Percentiles rank a stretch among this genome's conserved stretches.
Conservation (phyloP, 345 rosid genomes). For the Odontarrhena argentea region DNA sequence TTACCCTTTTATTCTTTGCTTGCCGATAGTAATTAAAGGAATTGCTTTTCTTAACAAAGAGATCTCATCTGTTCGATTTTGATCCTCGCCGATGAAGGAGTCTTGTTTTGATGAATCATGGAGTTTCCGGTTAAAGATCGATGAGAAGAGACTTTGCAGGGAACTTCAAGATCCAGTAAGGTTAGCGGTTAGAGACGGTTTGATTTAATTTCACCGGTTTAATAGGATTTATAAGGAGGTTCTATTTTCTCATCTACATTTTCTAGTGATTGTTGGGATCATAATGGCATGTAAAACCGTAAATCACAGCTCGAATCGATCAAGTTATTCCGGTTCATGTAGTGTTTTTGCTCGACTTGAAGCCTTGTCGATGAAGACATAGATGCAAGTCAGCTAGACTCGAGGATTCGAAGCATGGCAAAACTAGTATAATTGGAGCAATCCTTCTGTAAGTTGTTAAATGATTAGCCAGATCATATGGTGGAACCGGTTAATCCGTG, state of each 20-base stretch:
- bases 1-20: conserved; percentile 14
- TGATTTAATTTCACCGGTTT: background rate
- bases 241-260: background rate
- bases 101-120: conserved; percentile 1
- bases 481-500: background rate
- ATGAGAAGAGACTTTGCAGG: conserved; percentile 15
- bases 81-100: conserved; percentile 1
- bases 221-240: background rate
- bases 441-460: too few species aligned
- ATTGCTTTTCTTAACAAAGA: background rate
- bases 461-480: background rate
- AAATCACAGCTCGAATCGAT: too few species aligned
- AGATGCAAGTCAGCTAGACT: too few species aligned
- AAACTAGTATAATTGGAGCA: too few species aligned
- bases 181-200: conserved; percentile 20
- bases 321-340: background rate
- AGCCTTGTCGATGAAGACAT: too few species aligned
- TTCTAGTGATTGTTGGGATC: background rate
- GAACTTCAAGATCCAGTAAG: background rate
- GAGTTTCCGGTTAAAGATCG: conserved; percentile 27
- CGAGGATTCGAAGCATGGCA: too few species aligned
- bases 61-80: conserved; percentile 22
- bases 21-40: background rate
- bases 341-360: too few species aligned
- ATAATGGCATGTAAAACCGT: background rate